Evolutionary conservation across 225 moss, liverwort and hornwort genomes (phyloP), one percentile per base, ranked within the genome.

Genomic region (Polytrichum commune): DNA sequence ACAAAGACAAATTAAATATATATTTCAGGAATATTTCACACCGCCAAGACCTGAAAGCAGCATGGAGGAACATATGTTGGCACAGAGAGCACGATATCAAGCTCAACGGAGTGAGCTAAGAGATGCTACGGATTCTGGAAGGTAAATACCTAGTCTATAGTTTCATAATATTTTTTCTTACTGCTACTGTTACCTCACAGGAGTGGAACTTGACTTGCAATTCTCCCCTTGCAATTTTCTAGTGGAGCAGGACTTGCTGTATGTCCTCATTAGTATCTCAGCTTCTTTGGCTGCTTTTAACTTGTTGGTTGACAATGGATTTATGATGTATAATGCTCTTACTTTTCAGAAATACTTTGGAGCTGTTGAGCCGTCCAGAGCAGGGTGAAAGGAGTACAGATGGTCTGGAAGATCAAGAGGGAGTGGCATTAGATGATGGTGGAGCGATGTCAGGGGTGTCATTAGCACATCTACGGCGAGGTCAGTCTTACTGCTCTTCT

Each of bases 351-450:
- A 91, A 81, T 75, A 96, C 96, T 32, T 84, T 96, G 60, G 96
- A 96, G 79, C 89, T 96, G 54, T 81, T 96, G 63, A 90, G 77
- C 63, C 91, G 83, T 74, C 84, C 90, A 63, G 96, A 93, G 76
- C 93, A 93, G 68, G 87, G 85, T 18, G 90, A 84, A 71, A 90
- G 88, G 69, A 83, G 80, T 55, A 68, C 69, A 10, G 95, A 93
- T 63, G 87, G 77, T 54, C 57, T 86, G 26, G 70, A 77, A 53
- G 88, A 86, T 26, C 93, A 93, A 70, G 91, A 89, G 29, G 87
- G 85, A 33, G 33, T 82, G 75, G 82, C 83, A 63, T 65, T 76
- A 64, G 93, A 90, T 64, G 91, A 93, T 63, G 82, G 83, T 70
- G 81, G 82, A 55, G 81, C 79, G 58, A 81, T 90, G 61, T 80